Base-by-base conservation (phyloP, 1,139 yeast species). In the Geotrichum europaeum region DNA sequence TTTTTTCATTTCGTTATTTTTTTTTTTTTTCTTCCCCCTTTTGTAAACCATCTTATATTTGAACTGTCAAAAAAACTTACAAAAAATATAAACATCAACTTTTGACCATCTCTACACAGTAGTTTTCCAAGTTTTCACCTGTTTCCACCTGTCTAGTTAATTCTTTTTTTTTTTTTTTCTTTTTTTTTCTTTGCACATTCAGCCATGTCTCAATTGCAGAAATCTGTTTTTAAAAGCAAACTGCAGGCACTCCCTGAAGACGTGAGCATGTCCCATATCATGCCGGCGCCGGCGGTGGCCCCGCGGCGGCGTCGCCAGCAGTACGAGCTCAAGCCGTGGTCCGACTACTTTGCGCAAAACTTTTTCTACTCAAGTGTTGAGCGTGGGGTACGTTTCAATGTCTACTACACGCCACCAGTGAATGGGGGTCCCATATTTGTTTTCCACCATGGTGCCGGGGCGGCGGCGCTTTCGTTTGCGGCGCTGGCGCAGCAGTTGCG, bases 401-500 rank as follows among this genome's bases (percentile, higher is more conserved):
- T 85, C 0, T 89, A 86, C 70, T 87, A 78, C 66, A 76, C 78
- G 15, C 78, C 84, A 0, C 94, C 96, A 0, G 60, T 68, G 3
- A 60, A 60, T 2, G 69, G 72, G 0, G 77, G 81, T 0, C 86
- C 95, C 0, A 69, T 90, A 1, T 84, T 88, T 66, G 75, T 92
- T 1, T 84, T 85, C 65, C 95, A 89, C 65, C 99, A 94, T 72
- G 99, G 99, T 4, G 97, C 97, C 0, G 99, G 98, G 0, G 91
- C 97, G 1, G 83, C 89, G 2, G 90, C 87, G 0, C 76, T 89
- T 75, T 80, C 97, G 0, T 94, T 89, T 76, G 89, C 89, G 0
- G 73, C 75, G 45, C 70, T 87, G 43, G 74, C 84, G 0, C 74
- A 72, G 64, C 69, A 75, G 15, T 58, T 82, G 58, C 62, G 66